These are phyloP conservation scores for Ophiostoma pallidulum DNA, from an alignment of 2,329 filamentous ascomycete genomes.

Conservation along the genomic window DNA sequence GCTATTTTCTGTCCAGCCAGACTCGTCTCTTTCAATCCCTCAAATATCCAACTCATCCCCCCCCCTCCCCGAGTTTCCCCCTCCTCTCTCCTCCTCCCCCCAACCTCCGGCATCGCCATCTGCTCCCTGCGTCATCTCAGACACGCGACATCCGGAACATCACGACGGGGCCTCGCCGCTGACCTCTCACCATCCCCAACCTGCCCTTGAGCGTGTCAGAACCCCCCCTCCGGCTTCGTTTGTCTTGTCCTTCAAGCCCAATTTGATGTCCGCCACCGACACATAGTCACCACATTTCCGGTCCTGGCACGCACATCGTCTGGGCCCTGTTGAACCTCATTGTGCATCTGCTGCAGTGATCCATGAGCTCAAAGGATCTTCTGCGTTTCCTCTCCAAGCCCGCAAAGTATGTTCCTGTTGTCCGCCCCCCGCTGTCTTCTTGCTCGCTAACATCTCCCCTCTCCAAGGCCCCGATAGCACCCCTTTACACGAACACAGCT, in stretches of 20 bases:
- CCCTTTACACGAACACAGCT: constrained; percentile 24
- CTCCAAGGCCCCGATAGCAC: constrained; percentile 52
- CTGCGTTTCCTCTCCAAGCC: constrained; percentile 91
- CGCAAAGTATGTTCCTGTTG: constrained; percentile 62
- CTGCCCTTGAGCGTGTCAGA: neutral
- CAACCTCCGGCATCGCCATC: no score
- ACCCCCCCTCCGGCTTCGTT: neutral
- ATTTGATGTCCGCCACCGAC: constrained; percentile 8
- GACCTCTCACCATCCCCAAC: neutral
- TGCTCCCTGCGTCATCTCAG: no score
- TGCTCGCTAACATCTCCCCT: neutral
- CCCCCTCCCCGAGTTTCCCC: no score
- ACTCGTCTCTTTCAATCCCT: no score
- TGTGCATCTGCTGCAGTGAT: constrained; percentile 32
- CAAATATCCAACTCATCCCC: no score
- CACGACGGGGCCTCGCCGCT: no score
- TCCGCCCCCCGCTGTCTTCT: neutral
- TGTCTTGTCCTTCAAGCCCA: neutral
- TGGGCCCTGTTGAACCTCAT: constrained; percentile 1
- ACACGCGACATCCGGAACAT: no score
- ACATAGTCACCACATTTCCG: neutral
- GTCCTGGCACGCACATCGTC: constrained; percentile 2
- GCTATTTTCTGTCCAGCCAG: neutral
- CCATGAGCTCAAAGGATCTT: constrained; percentile 87
- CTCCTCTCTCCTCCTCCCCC: no score